These are phyloP conservation scores for Phytophthora palmivora DNA, from an alignment of 352 stramenopile genomes.

Conservation along the genomic window DNA sequence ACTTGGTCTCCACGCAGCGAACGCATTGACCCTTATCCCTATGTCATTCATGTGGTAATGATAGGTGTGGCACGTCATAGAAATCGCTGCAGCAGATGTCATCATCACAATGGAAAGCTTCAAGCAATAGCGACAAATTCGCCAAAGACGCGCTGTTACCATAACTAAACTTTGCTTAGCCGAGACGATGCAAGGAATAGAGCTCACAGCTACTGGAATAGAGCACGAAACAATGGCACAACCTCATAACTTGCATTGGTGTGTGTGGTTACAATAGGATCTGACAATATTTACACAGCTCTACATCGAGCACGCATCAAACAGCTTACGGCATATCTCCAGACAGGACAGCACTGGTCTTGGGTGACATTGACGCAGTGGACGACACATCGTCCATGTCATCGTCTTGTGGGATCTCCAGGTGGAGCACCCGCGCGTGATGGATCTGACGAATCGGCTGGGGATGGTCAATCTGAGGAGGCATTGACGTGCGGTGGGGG, in stretches of 20 bases:
- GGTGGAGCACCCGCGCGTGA: constrained; percentile 33
- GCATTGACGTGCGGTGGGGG: constrained; percentile 31
- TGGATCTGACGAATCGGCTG: constrained; percentile 38
- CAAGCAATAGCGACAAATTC: constrained; percentile 12
- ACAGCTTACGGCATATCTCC: constrained; percentile 16
- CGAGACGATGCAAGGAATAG: no score
- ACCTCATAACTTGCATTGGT: constrained; percentile 36
- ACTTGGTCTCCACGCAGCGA: constrained; percentile 1
- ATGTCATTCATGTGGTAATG: constrained; percentile 1
- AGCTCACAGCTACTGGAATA: constrained; percentile 19
- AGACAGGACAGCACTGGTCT: constrained; percentile 40
- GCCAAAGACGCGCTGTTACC: constrained; percentile 13
- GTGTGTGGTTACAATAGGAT: constrained; percentile 25
- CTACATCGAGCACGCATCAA: neutral
- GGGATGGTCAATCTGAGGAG: constrained; percentile 37
- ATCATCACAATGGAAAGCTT: constrained; percentile 22
- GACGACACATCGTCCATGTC: constrained; percentile 38
- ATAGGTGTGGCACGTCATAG: constrained; percentile 8
- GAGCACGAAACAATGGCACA: constrained; percentile 25
- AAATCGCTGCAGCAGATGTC: constrained; percentile 11
- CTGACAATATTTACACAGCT: constrained; percentile 33
- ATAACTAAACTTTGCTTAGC: neutral
- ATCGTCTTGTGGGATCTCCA: constrained; percentile 38
- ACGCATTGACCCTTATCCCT: constrained; percentile 8
- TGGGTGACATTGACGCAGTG: constrained; percentile 35